These are phyloP conservation scores for Chamaenerion angustifolium DNA, from an alignment of 345 rosid genomes.

Conservation along the genomic window DNA sequence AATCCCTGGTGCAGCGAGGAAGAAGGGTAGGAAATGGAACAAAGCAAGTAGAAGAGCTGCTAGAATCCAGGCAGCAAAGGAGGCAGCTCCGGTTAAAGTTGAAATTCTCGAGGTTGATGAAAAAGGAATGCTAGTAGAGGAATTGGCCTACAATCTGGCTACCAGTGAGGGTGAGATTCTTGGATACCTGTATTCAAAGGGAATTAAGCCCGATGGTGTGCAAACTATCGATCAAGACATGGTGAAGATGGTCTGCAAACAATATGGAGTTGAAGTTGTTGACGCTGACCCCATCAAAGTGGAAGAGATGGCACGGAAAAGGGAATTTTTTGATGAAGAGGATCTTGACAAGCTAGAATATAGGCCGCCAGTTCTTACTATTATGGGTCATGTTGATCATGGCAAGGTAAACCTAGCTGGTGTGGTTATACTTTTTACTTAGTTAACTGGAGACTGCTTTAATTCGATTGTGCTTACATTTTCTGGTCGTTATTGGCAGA, in stretches of 20 bases:
- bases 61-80: conserved; percentile 77
- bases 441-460: background rate
- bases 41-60: conserved; percentile 96
- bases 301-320: conserved; percentile 89
- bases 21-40: conserved; percentile 97
- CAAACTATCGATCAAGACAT: conserved; percentile 83
- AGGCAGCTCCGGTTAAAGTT: conserved; percentile 90
- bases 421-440: background rate
- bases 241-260: conserved; percentile 89
- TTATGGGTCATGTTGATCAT: conserved; percentile 99
- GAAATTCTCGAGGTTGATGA: conserved; percentile 91
- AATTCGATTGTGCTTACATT: background rate
- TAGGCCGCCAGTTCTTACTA: conserved; percentile 98
- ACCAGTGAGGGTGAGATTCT: conserved; percentile 83
- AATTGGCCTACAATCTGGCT: conserved; percentile 70
- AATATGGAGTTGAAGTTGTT: conserved; percentile 75
- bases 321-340: conserved; percentile 66
- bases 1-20: conserved; percentile 41
- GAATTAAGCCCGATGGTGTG: conserved; percentile 93
- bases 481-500: conserved; percentile 35
- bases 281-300: conserved; percentile 61
- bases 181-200: conserved; percentile 72
- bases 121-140: conserved; percentile 81
- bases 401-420: conserved; percentile 52
- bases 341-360: conserved; percentile 80